Conservation (phyloP, 108 stramenopile species). For the Halocafeteria seosinensis region DNA sequence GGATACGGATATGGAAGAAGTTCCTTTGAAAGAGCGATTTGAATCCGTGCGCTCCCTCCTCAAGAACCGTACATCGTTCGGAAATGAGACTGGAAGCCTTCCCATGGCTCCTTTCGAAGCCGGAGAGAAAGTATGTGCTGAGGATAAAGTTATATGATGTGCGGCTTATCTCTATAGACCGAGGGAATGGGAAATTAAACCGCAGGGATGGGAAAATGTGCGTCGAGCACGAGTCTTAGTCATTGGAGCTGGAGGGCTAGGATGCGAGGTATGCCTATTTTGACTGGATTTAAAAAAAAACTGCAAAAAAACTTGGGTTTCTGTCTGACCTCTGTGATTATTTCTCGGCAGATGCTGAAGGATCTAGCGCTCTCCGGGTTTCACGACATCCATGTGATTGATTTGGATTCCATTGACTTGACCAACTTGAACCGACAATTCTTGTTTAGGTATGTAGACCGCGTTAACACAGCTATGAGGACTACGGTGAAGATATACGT, state of each 20-base stretch:
- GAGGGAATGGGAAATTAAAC: neutral
- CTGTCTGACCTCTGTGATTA: neutral
- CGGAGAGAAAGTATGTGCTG: constrained; percentile 11
- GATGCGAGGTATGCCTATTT: constrained; percentile 52
- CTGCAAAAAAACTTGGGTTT: neutral
- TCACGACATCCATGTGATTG: constrained; percentile 69
- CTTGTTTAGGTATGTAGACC: constrained; percentile 62
- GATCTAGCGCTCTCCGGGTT: constrained; percentile 79
- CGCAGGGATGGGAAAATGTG: neutral
- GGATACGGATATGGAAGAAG: too few relatives aligned
- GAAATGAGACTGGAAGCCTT: constrained; percentile 29
- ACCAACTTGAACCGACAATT: constrained; percentile 94
- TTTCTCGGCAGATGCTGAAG: constrained; percentile 46
- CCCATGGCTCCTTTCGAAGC: constrained; percentile 33
- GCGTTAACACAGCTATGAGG: constrained; percentile 47
- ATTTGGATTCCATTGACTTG: constrained; percentile 95
- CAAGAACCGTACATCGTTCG: constrained; percentile 20
- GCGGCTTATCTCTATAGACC: neutral
- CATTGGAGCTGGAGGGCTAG: constrained; percentile 94
- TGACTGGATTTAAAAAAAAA: neutral
- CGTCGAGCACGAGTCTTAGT: constrained; percentile 46
- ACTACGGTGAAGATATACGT: neutral
- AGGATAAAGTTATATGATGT: neutral
- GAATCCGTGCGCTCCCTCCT: neutral
- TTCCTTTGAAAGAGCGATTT: too few relatives aligned